Base-by-base conservation (phyloP, 2,329 filamentous ascomycete genomes). In the Colletotrichum tabaci region DNA sequence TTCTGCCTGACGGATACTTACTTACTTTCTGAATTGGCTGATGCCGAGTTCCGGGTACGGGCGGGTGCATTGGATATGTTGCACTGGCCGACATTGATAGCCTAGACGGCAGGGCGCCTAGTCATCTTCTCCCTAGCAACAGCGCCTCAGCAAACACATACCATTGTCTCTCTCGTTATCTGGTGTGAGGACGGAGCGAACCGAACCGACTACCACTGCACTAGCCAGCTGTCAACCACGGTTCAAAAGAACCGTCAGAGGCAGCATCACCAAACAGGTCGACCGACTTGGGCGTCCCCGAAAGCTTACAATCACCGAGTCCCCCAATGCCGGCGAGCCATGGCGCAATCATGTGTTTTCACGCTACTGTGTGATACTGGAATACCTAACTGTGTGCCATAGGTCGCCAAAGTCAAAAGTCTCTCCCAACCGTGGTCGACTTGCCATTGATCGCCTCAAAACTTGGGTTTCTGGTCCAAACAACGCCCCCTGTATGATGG, bases 301-400 rank as follows among this genome's bases (percentile, higher is more conserved):
- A 23, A 55, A 67, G 64, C 58, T 56, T 18, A 53, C 42, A 66
- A 67, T 56, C 47, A 38, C 61, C 56, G 40, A 63, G 68, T 71
- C 38, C 44, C 52, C 53, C 67, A 57, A 71, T 67, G 30, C 52
- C 64, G 44, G 49, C 38, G 68, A 52, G 65, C 68, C 68, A 71
- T 68, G 68, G 68, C 68, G 68, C 58, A 67, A 63, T 71, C n/a
- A 50, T 35, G 40, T 50, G 49, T 55, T 35, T 47, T 26, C 40
- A 30, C 30, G 1, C 30, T 35, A 35, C 30, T 35, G 30, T 35
- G 30, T 35, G 30, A 10, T 35, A 9, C 30, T 35, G 7, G 52
- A 57, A 16, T 63, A 44, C 47, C 38, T 16, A 18, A n/a, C 49
- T 21, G 21, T 55, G 49, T 13, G 61, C 35, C 23, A 38, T 18